phyloP scores from a whole-genome alignment of 768 basidiomycete genomes.

The Chalciporus sphaerocephalus region DNA sequence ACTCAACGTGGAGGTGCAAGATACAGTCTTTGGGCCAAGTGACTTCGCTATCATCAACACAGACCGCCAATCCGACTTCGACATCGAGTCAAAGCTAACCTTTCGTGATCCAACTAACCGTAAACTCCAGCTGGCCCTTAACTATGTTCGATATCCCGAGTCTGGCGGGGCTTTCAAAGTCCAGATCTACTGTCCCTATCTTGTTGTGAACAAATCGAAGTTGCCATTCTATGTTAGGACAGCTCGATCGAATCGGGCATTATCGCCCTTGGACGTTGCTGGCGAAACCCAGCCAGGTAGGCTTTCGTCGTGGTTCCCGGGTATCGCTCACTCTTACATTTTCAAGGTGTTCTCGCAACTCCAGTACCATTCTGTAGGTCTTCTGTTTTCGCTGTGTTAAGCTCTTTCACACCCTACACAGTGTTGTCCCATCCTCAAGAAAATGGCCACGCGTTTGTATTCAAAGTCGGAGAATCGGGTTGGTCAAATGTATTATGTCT shows the following conservation, averaged over 20 bases:
- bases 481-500: slow-evolving; percentile 75
- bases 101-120: slow-evolving; percentile 70
- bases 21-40: slow-evolving; percentile 92
- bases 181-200: slow-evolving; percentile 87
- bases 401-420: slow-evolving; percentile 28
- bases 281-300: slow-evolving; percentile 68
- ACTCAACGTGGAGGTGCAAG: slow-evolving; percentile 86
- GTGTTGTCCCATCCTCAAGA: slow-evolving; percentile 84
- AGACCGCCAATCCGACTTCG: slow-evolving; percentile 86
- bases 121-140: slow-evolving; percentile 77
- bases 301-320: slow-evolving; percentile 8
- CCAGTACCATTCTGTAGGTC: slow-evolving; percentile 79
- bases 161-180: slow-evolving; percentile 96
- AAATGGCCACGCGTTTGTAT: slow-evolving; percentile 76
- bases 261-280: slow-evolving; percentile 73
- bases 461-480: slow-evolving; percentile 73
- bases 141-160: slow-evolving; percentile 83
- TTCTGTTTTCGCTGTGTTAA: slow-evolving; percentile 1
- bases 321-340: slow-evolving; percentile 10
- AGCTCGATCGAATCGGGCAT: slow-evolving; percentile 54
- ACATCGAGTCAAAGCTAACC: slow-evolving; percentile 66
- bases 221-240: slow-evolving; percentile 75
- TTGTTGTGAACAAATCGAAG: slow-evolving; percentile 90
- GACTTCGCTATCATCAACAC: slow-evolving; percentile 98
- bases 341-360: slow-evolving; percentile 43